Conservation (phyloP, 1,284 basidiomycete genomes). For the Cryptococcus sp. region DNA sequence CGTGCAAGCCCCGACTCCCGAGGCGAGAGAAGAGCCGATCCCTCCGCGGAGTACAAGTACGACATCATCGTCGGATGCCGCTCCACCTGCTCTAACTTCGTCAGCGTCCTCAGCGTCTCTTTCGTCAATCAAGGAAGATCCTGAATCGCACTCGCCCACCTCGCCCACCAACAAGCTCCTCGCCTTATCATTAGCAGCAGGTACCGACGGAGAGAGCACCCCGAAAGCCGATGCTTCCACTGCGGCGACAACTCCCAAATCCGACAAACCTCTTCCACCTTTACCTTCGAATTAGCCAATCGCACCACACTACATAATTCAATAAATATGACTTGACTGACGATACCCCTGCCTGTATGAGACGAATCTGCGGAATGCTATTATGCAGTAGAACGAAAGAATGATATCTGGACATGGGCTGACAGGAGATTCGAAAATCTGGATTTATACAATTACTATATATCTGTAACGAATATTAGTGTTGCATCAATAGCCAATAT, state of each 20-base stretch:
- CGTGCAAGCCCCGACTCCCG: constrained; percentile 9
- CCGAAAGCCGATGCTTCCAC: neutral
- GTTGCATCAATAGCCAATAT: constrained; percentile 26
- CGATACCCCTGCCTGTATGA: no score
- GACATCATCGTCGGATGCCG: neutral
- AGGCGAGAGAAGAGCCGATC: constrained; percentile 3
- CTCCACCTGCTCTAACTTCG: neutral
- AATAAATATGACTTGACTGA: no score
- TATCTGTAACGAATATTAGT: constrained; percentile 10
- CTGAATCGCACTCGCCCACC: neutral
- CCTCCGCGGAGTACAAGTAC: neutral
- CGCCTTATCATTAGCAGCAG: neutral
- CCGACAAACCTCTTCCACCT: constrained; percentile 25
- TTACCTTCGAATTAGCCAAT: constrained; percentile 12
- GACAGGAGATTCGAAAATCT: neutral
- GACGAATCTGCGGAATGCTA: no score
- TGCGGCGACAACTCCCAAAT: neutral
- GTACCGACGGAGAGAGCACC: no score
- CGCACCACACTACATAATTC: no score
- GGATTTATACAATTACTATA: neutral
- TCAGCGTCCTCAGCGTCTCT: neutral
- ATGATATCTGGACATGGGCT: neutral
- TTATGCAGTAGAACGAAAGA: neutral
- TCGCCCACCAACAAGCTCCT: neutral
- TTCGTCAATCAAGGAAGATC: neutral